Base-by-base conservation (phyloP, 2,329 filamentous ascomycete species). In the Trichoderma sp. region DNA sequence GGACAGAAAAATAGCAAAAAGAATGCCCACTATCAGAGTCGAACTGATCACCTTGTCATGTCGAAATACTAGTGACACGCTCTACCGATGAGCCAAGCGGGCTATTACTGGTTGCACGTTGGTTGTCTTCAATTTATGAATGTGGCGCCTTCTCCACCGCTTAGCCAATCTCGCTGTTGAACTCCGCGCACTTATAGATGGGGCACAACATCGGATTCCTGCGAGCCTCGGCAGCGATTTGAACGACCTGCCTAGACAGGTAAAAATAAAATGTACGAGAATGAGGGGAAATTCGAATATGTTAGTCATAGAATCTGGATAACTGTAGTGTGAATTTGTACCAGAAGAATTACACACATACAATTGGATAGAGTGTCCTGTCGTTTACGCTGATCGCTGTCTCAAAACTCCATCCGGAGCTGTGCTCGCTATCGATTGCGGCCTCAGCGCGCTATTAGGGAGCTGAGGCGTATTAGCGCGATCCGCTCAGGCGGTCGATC, bases 21-120 rank as follows among this genome's bases (percentile, higher is more conserved):
- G 10, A 37, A 51, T 69, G 68, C 68, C 68, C 68, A 66, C 63
- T 66, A 69, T 66, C 63, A 66, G 68, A 69, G 61, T 69, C 68
- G 68, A 69, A 66, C 68, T 66, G 63, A 66, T 69, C 68, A 69
- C 68, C 68, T 69, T 69, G 68, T 69, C 68, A 66, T 69, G 56
- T 66, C 68, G 52, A 14, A 18, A 2, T 69, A 69, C 68, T 66
- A 69, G 68, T 69, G 63, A 69, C 68, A 66, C 68, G 68, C 68
- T 66, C 66, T 69, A 69, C 68, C 68, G 68, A 56, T 69, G 61
- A 69, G 68, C 68, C 68, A 66, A 69, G 60, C 60, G 68, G 68
- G 68, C 67, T 51, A 24, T 32, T n/a, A 46, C 39, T n/a, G n/a
- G n/a, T n/a, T n/a, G n/a, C n/a, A n/a, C n/a, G n/a, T n/a, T n/a